Percentiles rank a stretch among this genome's conserved stretches.
These are phyloP conservation scores for Verticillium albo-atrum DNA, from an alignment of 2,329 filamentous ascomycete genomes.

Conservation along the genomic window DNA sequence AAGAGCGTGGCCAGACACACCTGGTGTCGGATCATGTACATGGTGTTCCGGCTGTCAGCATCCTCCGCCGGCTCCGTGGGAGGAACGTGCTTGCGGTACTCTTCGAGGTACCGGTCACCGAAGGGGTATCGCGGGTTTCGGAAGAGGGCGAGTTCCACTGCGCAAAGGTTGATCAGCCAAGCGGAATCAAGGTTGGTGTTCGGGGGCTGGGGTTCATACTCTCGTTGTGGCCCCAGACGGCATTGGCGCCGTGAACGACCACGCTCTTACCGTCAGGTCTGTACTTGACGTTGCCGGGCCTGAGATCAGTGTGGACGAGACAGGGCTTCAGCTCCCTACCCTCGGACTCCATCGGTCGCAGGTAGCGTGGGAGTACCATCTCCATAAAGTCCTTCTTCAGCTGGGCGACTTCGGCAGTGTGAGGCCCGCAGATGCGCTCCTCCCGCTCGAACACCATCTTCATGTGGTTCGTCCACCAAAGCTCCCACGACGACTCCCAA, in stretches of 20 bases:
- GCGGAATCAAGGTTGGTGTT: background rate
- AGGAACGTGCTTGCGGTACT: constrained; percentile 18
- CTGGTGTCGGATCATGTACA: constrained; percentile 20
- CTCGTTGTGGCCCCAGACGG: constrained; percentile 20
- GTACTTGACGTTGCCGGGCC: constrained; percentile 19
- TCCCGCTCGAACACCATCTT: constrained; percentile 13
- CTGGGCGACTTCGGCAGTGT: constrained; percentile 10
- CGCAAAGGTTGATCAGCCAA: background rate
- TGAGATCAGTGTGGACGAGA: constrained; percentile 18
- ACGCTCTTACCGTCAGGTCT: constrained; percentile 4
- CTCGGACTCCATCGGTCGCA: constrained; percentile 16
- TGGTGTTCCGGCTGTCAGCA: constrained; percentile 19
- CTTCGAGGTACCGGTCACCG: constrained; percentile 15
- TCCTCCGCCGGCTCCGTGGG: constrained; percentile 21
- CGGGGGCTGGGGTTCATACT: constrained; percentile 5
- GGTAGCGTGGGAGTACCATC: constrained; percentile 17
- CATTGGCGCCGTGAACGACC: constrained; percentile 16
- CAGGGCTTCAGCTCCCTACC: constrained; percentile 17
- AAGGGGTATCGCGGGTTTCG: constrained; percentile 13
- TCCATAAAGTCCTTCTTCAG: constrained; percentile 13
- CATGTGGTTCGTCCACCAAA: constrained; percentile 20
- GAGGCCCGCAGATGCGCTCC: constrained; percentile 4
- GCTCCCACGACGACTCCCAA: constrained; percentile 30
- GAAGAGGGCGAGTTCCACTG: background rate
- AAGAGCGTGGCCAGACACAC: constrained; percentile 17